Evolutionary conservation across 202 grass and related monocot genomes (phyloP).

Genomic region (Zoysia matrella): DNA sequence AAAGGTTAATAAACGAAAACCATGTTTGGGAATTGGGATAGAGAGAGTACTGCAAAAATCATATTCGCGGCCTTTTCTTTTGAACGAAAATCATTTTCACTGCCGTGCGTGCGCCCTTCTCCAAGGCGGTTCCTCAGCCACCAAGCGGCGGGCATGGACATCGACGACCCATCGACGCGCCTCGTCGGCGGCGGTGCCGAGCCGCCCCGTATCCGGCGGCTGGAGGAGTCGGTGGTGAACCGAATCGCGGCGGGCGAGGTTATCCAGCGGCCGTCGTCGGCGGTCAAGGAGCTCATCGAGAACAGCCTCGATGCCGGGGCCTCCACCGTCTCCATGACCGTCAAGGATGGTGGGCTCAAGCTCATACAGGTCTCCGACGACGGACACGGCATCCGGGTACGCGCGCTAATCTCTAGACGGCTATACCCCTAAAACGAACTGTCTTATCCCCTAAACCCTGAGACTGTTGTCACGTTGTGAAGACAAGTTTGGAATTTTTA

Average conservation of each 20-base stretch:
- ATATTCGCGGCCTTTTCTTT: too few species aligned
- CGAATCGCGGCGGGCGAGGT: conserved; percentile 90
- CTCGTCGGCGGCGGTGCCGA: conserved; percentile 8
- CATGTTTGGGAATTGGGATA: too few species aligned
- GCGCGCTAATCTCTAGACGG: conserved; percentile 12
- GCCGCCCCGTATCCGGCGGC: conserved; percentile 69
- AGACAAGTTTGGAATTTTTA: not conserved
- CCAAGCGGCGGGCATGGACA: conserved; percentile 32
- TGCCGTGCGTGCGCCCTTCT: not conserved
- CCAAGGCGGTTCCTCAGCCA: not conserved
- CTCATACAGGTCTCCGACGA: conserved; percentile 92
- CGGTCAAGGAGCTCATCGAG: conserved; percentile 94
- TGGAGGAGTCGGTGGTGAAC: conserved; percentile 92
- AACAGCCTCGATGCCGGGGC: conserved; percentile 90
- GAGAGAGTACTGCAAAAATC: too few species aligned
- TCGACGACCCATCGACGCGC: conserved; percentile 38
- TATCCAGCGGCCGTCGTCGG: conserved; percentile 76
- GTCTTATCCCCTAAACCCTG: conserved; percentile 20
- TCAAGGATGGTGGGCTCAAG: conserved; percentile 93
- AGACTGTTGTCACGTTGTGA: too few species aligned
- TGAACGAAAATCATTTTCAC: too few species aligned
- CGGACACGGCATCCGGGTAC: conserved; percentile 84
- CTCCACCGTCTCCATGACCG: conserved; percentile 68
- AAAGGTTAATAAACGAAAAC: too few species aligned
- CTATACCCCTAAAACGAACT: not conserved